Evolutionary conservation across 805 yeast genomes (phyloP).

Genomic region (Kregervanrija delftensis): DNA sequence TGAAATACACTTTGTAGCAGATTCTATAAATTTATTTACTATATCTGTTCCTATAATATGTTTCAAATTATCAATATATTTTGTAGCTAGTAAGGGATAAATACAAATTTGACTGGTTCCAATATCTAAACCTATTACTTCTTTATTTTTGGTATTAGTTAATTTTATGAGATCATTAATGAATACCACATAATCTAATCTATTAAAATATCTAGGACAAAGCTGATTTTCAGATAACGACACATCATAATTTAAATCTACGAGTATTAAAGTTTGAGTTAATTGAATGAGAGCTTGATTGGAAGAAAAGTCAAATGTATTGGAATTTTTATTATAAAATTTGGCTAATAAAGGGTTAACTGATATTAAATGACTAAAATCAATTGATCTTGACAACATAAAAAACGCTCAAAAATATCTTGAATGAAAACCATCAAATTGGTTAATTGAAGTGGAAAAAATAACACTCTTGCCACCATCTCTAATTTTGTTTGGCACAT

Average conservation of each 20-base stretch:
- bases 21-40: conserved; percentile 26
- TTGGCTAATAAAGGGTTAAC: conserved; percentile 12
- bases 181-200: conserved; percentile 23
- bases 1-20: conserved; percentile 23
- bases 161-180: conserved; percentile 9
- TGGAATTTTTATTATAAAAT: conserved; percentile 7
- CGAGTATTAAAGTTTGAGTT: conserved; percentile 15
- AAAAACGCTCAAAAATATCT: no score
- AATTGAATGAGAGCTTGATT: conserved; percentile 18
- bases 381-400: conserved; percentile 3
- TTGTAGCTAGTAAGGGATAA: conserved; percentile 35
- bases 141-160: background rate
- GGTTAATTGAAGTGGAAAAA: no score
- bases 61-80: conserved; percentile 6
- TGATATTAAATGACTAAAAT: background rate
- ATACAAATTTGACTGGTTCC: conserved; percentile 47
- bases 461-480: background rate
- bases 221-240: conserved; percentile 13
- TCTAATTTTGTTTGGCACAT: background rate
- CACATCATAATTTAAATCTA: conserved; percentile 13
- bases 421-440: no score
- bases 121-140: conserved; percentile 33
- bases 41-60: conserved; percentile 36
- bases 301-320: conserved; percentile 16
- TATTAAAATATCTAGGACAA: conserved; percentile 28